Evolutionary conservation across 148 eudicot species (phyloP), one percentile per base, ranked within the genome.

Genomic region (Agrostemma githago): DNA sequence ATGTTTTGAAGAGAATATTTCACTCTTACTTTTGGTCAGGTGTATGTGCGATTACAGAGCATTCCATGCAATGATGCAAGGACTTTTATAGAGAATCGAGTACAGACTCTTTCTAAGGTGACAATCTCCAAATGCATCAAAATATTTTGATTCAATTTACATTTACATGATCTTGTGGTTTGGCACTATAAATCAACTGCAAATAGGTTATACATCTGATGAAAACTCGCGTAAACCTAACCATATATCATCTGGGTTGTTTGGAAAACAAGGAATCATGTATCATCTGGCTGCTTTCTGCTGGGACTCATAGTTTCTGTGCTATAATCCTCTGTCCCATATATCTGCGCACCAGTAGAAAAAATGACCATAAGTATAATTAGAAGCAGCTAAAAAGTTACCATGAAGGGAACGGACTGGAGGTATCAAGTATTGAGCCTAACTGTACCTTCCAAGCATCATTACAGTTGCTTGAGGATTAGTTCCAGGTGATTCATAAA

Each of bases 391-490:
- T 15, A 72, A 66, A 37, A 78, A 0, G 34, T 72, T 66, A 37
- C 16, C 51, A 46, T n/a, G 11, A 57, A 26, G 5, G 40, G 53
- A 6, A 43, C 58, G 16, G 21, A 42, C 66, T 20, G 42, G 8
- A 54, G 2, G 19, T n/a, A 73, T 26, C n/a, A 54, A 4, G 19
- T n/a, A 73, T 26, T 38, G 39, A 51, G 48, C 26, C 4, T 65
- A 39, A 53, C 10, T 16, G 75, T 85, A 90, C 95, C 97, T 91
- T 73, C 98, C 98, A 21, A 88, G 86, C 96, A 90, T 90, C 96
- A 88, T 88, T 57, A 88, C 84, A 37, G 96, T 88, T 3, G 92
- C 96, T 65, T 90, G 92, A 71, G 96, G 96, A 77, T 90, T 88
- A 72, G 96, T 86, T 4, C 96, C 92, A 2, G 96, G 92, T 16